Evolutionary conservation across 176 grass and related monocot species (phyloP).

Genomic region (Aechmea fasciata): DNA sequence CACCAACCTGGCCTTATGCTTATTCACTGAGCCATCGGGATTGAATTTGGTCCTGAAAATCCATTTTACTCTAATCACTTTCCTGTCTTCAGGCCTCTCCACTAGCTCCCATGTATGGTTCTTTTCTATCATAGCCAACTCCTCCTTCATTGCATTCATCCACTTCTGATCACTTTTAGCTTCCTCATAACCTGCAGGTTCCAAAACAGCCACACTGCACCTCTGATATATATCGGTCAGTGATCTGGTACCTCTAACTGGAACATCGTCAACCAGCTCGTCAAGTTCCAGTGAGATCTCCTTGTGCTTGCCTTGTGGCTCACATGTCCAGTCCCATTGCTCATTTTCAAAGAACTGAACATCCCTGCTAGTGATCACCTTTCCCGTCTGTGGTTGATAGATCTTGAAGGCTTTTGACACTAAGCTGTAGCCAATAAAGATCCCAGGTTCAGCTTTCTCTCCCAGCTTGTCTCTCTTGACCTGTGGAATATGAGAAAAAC

Average conservation of each 20-base stretch:
- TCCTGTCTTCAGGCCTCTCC: not conserved
- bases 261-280: not conserved
- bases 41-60: not conserved
- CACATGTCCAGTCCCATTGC: not conserved
- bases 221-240: conserved; percentile 1
- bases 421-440: not conserved
- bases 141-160: not conserved
- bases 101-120: not conserved
- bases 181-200: not conserved
- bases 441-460: not conserved
- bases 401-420: not conserved
- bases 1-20: not conserved
- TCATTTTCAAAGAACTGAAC: not conserved
- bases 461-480: not conserved
- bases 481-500: not conserved
- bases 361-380: not conserved
- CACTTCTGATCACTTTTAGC: not conserved
- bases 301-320: not conserved
- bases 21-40: not conserved
- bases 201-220: not conserved
- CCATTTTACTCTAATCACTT: too few species aligned
- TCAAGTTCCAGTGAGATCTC: not conserved
- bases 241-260: not conserved
- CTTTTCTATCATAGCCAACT: conserved; percentile 5
- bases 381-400: not conserved